Base-by-base conservation (phyloP, 306 rosid species). In the Lablab purpureus region DNA sequence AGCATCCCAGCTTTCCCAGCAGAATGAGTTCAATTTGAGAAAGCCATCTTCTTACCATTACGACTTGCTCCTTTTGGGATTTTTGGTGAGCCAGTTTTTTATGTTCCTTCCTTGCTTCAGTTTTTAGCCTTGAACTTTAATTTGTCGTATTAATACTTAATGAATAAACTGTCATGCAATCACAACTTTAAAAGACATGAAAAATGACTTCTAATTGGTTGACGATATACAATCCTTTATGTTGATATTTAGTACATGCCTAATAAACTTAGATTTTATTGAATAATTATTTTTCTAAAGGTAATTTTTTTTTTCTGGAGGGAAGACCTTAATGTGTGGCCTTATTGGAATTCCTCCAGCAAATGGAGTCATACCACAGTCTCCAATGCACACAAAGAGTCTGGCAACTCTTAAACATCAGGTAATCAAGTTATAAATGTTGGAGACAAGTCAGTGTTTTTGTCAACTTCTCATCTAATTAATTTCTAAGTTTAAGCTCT, bases 381-480 rank as follows among this genome's bases (percentile, higher is more conserved):
- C 99, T 63, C 98, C 99, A 46, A 96, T 96, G 99, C 99, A 96
- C 82, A 96, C 99, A 5, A 96, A 96, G 89, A 91, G 98, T 75
- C 85, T 96, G 34, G 99, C 99, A 34, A 96, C 99, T 83, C 99
- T 96, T 70, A 96, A 96, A 81, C 97, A 96, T 76, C 99, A 93
- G 92, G 99, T 96, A 89, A 71, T 54, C 72, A 75, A 27, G 28
- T 51, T 62, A 74, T 21, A 36, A 13, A 18, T 34, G 40, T 34
- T 6, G 19, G 22, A 51, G 43, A 19, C 30, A 10, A 62, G 37
- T 40, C 14, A 21, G 1, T 15, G 40, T 11, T 18, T 3, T 17
- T 8, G 18, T 22, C 71, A 34, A 7, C 34, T 50, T 25, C 34
- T 55, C 27, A n/a, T 17, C 58, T 50, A 27, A 50, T 27, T 73